Conservation (phyloP, 495 filamentous ascomycete species). For the Trichoderma virens region DNA sequence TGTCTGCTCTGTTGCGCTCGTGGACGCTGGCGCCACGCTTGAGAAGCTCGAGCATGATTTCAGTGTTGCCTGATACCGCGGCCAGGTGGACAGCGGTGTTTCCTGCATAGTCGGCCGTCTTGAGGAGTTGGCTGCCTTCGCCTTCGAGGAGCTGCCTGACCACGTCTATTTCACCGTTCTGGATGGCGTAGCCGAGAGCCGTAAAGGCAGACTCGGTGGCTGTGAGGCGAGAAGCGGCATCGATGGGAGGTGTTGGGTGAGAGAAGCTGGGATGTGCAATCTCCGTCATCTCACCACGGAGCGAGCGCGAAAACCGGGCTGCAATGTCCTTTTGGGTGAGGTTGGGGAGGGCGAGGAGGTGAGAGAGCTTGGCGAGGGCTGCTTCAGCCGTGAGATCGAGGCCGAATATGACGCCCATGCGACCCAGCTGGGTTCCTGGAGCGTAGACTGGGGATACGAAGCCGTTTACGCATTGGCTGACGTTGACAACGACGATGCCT, state of each 20-base stretch:
- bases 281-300: constrained; percentile 86
- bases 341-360: constrained; percentile 64
- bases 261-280: constrained; percentile 53
- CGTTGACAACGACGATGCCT: constrained; percentile 84
- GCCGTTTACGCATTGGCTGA: constrained; percentile 86
- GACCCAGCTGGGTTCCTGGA: constrained; percentile 78
- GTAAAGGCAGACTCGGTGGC: constrained; percentile 50
- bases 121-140: constrained; percentile 57
- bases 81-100: constrained; percentile 73
- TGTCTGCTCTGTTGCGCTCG: constrained; percentile 67
- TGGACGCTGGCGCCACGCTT: constrained; percentile 78
- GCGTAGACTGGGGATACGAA: constrained; percentile 89
- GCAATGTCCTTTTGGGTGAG: constrained; percentile 56
- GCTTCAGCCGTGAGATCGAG: constrained; percentile 91
- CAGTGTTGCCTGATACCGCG: constrained; percentile 35
- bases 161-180: constrained; percentile 57
- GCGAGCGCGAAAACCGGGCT: constrained; percentile 61
- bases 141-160: constrained; percentile 59
- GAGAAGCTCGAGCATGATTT: constrained; percentile 66
- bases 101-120: constrained; percentile 76
- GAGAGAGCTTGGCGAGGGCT: constrained; percentile 87
- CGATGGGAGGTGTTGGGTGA: constrained; percentile 53
- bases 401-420: constrained; percentile 85
- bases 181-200: constrained; percentile 73
- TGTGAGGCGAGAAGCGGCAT: constrained; percentile 26